Evolutionary conservation across 2,329 filamentous ascomycete genomes (phyloP), one percentile per base, ranked within the genome.

Genomic region (Exophiala phaeomuriformis): DNA sequence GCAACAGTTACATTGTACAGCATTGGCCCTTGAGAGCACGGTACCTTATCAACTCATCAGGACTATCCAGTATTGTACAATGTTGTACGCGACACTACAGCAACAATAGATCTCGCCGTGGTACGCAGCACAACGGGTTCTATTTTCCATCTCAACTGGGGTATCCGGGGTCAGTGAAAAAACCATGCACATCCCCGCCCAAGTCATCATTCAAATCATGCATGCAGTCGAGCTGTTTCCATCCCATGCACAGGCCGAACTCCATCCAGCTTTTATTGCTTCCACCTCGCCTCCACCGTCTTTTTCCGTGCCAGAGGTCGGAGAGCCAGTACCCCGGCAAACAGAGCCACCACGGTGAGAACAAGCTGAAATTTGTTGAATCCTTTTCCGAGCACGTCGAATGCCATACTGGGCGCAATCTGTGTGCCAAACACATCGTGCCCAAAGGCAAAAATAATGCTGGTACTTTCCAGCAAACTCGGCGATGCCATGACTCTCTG

Each of bases 331-430:
- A 95, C 91, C 43, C 89, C 90, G 37, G 81, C 77, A 43, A 80
- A 81, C 62, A 97, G 76, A 12, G 88, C 91, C 39, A 86, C 75
- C 36, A 98, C 90, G 0, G 93, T 98, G 10, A 80, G 77, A 36
- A 96, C 69, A 66, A 98, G 80, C 63, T 90, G 86, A 52, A 90
- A 67, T 75, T 95, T 96, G 68, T 91, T 93, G 70, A 98, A 98
- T 2, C 88, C 88, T 71, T 90, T 93, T 58, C 90, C 93, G 10
- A 98, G 74, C 40, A 97, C 82, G 72, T 98, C 93, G 69, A 98
- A 98, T 10, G 86, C 80, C 63, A 86, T 83, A 69, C 89, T 95
- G 0, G 93, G 93, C n/a, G 85, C 82, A 7, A 94, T 81, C 49
- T 90, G 77, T 1, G 90, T 91, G 9, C 87, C 90, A 61, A 94